phyloP scores from a whole-genome alignment of 2,329 filamentous ascomycete genomes.

The Xylariaceae sp. region DNA sequence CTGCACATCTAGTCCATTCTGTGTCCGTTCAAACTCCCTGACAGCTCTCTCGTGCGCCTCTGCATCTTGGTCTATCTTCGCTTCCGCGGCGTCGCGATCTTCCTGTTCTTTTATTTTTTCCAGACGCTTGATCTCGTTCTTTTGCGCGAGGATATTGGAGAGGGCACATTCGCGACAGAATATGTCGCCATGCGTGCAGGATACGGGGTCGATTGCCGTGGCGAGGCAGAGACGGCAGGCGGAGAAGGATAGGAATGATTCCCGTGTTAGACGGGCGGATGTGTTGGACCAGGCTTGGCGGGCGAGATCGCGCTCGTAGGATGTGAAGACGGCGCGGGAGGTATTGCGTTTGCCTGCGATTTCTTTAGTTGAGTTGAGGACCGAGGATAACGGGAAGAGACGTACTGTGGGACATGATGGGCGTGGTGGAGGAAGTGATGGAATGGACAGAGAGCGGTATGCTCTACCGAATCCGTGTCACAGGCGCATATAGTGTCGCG shows the following conservation, averaged over 20 bases:
- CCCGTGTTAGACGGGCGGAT: slow-evolving; percentile 79
- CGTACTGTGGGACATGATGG: slow-evolving; percentile 46
- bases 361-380: not conserved
- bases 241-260: slow-evolving; percentile 89
- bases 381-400: not conserved
- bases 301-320: slow-evolving; percentile 81
- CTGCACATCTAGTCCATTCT: slow-evolving; percentile 61
- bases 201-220: slow-evolving; percentile 75
- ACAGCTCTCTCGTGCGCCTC: slow-evolving; percentile 70
- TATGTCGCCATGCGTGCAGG: slow-evolving; percentile 80
- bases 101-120: slow-evolving; percentile 65
- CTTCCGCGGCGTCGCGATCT: slow-evolving; percentile 64
- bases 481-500: not conserved
- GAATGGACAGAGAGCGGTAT: not conserved
- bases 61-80: slow-evolving; percentile 58
- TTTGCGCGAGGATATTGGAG: slow-evolving; percentile 84
- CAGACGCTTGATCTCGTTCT: slow-evolving; percentile 83
- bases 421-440: not conserved
- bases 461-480: no score
- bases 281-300: slow-evolving; percentile 79
- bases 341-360: slow-evolving; percentile 77
- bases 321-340: slow-evolving; percentile 88
- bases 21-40: slow-evolving; percentile 79
- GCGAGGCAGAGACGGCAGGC: slow-evolving; percentile 86
- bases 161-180: slow-evolving; percentile 96